phyloP scores from a whole-genome alignment of 129 eudicot species.

The Chrysanthemum seticuspe region DNA sequence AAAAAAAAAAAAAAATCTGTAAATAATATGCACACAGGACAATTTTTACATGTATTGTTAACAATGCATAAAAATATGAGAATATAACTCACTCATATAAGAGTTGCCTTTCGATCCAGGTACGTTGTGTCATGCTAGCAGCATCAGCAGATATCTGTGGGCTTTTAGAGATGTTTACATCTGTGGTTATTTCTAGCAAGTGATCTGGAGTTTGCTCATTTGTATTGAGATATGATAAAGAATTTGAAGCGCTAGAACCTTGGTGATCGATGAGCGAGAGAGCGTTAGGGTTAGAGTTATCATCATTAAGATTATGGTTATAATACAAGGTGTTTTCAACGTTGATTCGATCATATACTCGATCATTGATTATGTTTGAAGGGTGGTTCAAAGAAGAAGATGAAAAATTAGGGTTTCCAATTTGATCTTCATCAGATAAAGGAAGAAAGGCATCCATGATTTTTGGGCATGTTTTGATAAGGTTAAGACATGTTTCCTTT shows the following conservation, averaged over 20 bases:
- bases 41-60: no score
- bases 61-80: background rate
- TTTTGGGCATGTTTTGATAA: no score
- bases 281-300: no score
- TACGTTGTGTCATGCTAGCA: background rate
- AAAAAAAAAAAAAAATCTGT: no score
- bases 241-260: background rate
- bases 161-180: background rate
- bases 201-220: background rate
- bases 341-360: background rate
- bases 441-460: no score
- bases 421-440: background rate
- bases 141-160: background rate
- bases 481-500: no score
- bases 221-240: background rate
- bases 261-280: background rate
- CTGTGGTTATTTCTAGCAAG: background rate
- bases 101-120: background rate
- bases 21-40: no score
- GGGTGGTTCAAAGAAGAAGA: background rate
- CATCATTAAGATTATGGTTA: no score
- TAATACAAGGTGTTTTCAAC: no score
- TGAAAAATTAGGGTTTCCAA: constrained; percentile 1
- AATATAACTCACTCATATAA: background rate
- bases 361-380: background rate